Evolutionary conservation across 176 grass and related monocot species (phyloP).

Genomic region (Musa schizocarpa): DNA sequence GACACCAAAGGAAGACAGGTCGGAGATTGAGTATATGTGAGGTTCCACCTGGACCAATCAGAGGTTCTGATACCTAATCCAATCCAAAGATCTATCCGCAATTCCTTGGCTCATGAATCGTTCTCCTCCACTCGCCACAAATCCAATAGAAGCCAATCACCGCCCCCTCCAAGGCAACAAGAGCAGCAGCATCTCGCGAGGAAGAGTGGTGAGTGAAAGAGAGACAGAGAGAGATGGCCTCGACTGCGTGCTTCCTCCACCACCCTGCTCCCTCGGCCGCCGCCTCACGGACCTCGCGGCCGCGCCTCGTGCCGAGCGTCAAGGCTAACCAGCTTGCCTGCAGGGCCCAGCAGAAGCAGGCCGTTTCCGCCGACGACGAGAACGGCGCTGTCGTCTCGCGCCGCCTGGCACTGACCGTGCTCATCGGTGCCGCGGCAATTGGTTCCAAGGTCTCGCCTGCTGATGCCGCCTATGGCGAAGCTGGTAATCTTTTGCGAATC

Average conservation of each 20-base stretch:
- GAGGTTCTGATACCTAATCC: slow-evolving; percentile 44
- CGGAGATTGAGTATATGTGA: not conserved
- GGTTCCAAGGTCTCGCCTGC: slow-evolving; percentile 59
- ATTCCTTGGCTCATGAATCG: slow-evolving; percentile 27
- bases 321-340: slow-evolving; percentile 44
- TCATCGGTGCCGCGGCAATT: slow-evolving; percentile 49
- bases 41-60: slow-evolving; percentile 78
- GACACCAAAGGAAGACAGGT: not conserved
- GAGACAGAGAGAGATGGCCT: slow-evolving; percentile 46
- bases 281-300: slow-evolving; percentile 26
- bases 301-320: slow-evolving; percentile 11
- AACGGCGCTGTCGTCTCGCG: slow-evolving; percentile 33
- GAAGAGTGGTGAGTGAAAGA: not conserved
- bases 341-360: slow-evolving; percentile 66
- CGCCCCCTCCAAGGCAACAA: slow-evolving; percentile 12
- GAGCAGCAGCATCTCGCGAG: slow-evolving; percentile 9
- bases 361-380: not conserved
- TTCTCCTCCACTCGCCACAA: slow-evolving; percentile 30
- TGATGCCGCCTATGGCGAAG: slow-evolving; percentile 81
- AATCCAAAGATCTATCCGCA: slow-evolving; percentile 44
- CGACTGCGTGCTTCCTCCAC: slow-evolving; percentile 77
- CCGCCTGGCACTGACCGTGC: slow-evolving; percentile 50
- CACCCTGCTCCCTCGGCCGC: slow-evolving; percentile 37
- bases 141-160: not conserved
- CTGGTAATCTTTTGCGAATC: slow-evolving; percentile 32